phyloP scores from a whole-genome alignment of 2,329 filamentous ascomycete genomes.

The Penicillium griseofulvum region DNA sequence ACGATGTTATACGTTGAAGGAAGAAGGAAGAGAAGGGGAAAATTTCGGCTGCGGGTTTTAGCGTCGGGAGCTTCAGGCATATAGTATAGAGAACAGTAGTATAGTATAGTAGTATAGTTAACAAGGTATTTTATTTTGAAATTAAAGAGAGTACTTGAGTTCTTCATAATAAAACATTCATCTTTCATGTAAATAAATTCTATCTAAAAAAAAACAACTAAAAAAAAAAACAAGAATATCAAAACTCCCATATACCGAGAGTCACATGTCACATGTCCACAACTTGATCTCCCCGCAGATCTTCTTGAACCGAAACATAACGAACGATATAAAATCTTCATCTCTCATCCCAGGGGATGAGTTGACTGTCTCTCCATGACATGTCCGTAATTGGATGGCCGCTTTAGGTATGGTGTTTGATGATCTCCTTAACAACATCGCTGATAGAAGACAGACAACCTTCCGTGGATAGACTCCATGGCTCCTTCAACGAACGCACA shows the following conservation, averaged over 20 bases:
- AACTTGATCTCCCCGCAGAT: constrained; percentile 24
- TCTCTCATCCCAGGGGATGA: constrained; percentile 28
- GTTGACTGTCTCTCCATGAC: constrained; percentile 28
- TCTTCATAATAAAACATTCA: no score
- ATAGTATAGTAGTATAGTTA: background rate
- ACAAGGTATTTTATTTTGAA: background rate
- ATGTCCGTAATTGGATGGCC: constrained; percentile 48
- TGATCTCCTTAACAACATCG: constrained; percentile 7
- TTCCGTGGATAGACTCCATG: constrained; percentile 57
- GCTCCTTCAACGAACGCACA: constrained; percentile 42
- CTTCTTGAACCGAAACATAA: constrained; percentile 20
- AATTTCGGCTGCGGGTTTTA: constrained; percentile 28
- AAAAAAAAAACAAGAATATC: background rate
- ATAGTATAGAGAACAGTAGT: background rate
- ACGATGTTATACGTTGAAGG: constrained; percentile 18
- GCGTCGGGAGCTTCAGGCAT: constrained; percentile 19
- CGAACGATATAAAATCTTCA: constrained; percentile 11
- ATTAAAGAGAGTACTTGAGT: no score
- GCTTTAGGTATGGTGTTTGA: constrained; percentile 43
- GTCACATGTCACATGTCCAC: constrained; percentile 29
- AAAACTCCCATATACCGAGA: constrained; percentile 5
- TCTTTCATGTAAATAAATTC: no score
- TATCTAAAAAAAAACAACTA: background rate
- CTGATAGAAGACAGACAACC: constrained; percentile 39
- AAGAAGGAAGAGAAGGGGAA: constrained; percentile 25